Base-by-base conservation (phyloP, 768 basidiomycete species). In the Lactarius deliciosus region DNA sequence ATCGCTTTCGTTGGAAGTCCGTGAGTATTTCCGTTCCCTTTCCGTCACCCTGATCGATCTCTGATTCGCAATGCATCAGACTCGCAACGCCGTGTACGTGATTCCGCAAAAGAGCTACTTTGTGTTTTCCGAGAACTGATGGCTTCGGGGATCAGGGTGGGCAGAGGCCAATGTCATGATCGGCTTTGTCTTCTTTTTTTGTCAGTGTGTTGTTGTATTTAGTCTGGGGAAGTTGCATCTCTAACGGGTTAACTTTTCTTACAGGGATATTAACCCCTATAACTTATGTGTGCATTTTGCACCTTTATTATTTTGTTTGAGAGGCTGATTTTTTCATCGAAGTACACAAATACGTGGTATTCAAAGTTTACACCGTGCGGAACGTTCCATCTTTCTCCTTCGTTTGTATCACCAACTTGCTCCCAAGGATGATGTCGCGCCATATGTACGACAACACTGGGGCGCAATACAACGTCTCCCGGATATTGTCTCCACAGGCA, bases 121-220 rank as follows among this genome's bases (percentile, higher is more conserved):
- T 53, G 50, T 28, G 13, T 18, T 34, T 16, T 34, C 25, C 22
- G 18, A 10, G 30, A 36, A 60, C 61, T 69, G 40, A 65, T 54
- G 40, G 18, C n/a, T 13, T 25, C 30, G 40, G 22, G 25, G 38
- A 10, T 60, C 50, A 71, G 70, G 70, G 90, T 91, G 90, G 90
- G 90, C 89, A 4, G 86, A 89, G 74, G 89, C 87, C 11, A 92
- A 92, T 74, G 80, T 91, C 63, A 75, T 82, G 3, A 79, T 74
- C 50, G 86, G 80, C 20, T 79, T 82, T 65, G 73, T 82, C 5
- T 69, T 80, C 67, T 79, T 82, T 72, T 81, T 78, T 74, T 82
- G 82, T 76, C 57, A 68, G 76, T 71, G 76, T 71, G 11, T 20
- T 34, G 10, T 22, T 28, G 9, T 60, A 22, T 69, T 4, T 9